Evolutionary conservation across 306 rosid genomes (phyloP).

Genomic region (Cercis canadensis): DNA sequence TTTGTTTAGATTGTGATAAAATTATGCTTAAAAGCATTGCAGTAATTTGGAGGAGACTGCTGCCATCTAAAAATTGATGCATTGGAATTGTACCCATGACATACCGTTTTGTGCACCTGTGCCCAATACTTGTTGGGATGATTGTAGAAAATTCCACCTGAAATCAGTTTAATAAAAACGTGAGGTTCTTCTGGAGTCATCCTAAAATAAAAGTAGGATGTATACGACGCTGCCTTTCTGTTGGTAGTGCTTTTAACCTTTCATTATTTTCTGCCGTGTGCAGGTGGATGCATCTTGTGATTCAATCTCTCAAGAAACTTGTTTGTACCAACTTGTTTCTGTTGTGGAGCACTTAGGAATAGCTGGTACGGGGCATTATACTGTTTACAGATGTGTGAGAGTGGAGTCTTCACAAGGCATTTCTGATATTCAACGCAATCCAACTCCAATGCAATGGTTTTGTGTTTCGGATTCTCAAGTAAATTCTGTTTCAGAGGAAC

Average conservation of each 20-base stretch:
- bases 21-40: background rate
- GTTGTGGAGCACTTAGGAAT: constrained; percentile 87
- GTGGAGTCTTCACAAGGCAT: constrained; percentile 39
- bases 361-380: constrained; percentile 92
- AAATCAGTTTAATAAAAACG: background rate
- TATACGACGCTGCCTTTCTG: background rate
- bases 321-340: constrained; percentile 74
- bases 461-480: constrained; percentile 86
- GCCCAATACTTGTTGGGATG: background rate
- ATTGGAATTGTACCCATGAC: no score
- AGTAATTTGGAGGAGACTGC: background rate
- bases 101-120: no score
- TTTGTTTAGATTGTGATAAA: background rate
- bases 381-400: constrained; percentile 72
- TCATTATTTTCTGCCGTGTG: constrained; percentile 25
- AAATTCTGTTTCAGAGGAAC: constrained; percentile 63
- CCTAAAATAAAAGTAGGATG: background rate
- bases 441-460: constrained; percentile 59
- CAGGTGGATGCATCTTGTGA: constrained; percentile 53
- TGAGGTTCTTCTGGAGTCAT: constrained; percentile 20
- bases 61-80: background rate
- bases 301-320: constrained; percentile 45
- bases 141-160: background rate
- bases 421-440: constrained; percentile 35
- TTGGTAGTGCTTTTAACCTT: background rate